A percentile compares a stretch with the other conserved stretches of the same genome.
Evolutionary conservation across 164 flowering plant genomes (phyloP).

Genomic region (Vitis amurensis): DNA sequence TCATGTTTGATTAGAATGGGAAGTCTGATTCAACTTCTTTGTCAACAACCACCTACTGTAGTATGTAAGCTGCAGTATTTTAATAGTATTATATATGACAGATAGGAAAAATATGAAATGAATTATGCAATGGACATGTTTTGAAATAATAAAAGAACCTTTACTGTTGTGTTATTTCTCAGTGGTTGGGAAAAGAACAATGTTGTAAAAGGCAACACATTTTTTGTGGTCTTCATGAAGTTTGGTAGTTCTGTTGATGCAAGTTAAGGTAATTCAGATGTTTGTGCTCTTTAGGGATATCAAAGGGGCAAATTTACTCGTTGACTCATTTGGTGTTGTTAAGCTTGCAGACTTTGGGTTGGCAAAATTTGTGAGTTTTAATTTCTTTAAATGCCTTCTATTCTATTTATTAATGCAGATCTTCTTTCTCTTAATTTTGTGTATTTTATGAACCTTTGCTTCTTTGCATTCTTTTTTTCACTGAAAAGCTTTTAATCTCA

Average conservation of each 20-base stretch:
- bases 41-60: neutral
- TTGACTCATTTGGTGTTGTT: slow-evolving; percentile 75
- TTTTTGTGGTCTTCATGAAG: too few relatives aligned
- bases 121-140: too few relatives aligned
- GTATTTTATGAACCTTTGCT: neutral
- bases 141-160: too few relatives aligned
- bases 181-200: too few relatives aligned
- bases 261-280: neutral
- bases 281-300: slow-evolving; percentile 61
- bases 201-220: too few relatives aligned
- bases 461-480: neutral
- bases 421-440: neutral
- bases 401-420: neutral
- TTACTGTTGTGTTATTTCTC: too few relatives aligned
- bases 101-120: too few relatives aligned
- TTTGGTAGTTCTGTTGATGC: neutral
- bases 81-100: too few relatives aligned
- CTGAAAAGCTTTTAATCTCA: too few relatives aligned
- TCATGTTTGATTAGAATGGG: neutral
- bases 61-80: too few relatives aligned
- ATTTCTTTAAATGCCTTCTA: neutral
- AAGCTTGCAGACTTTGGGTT: slow-evolving; percentile 97
- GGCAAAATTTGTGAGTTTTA: slow-evolving; percentile 87
- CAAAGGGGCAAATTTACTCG: slow-evolving; percentile 93
- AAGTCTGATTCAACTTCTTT: neutral